Conservation (phyloP, 1,284 basidiomycete genomes). For the Puccinia novopanici region DNA sequence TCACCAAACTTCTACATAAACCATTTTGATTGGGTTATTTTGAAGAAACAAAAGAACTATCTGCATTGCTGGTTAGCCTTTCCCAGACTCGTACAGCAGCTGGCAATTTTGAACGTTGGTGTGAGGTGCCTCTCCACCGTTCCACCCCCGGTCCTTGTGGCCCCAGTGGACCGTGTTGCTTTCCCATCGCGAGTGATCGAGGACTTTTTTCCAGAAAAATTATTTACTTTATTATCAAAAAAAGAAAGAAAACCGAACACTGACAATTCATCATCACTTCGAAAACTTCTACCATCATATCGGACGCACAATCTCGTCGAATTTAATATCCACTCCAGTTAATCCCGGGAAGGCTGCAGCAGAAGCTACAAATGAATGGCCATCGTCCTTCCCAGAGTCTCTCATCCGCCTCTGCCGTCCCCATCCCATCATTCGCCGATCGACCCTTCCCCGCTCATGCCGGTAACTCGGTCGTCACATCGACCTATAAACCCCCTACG, state of each 20-base stretch:
- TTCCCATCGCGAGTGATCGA: background rate
- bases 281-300: background rate
- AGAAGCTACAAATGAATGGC: constrained; percentile 39
- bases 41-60: too few species aligned
- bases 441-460: constrained; percentile 45
- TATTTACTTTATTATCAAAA: background rate
- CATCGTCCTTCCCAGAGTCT: constrained; percentile 39
- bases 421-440: constrained; percentile 31
- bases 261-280: constrained; percentile 5
- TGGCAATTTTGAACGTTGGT: background rate
- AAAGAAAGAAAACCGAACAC: background rate
- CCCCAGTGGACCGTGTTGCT: background rate
- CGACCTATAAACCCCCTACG: constrained; percentile 46
- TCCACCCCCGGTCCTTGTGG: background rate
- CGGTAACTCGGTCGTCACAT: constrained; percentile 42
- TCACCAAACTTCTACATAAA: background rate
- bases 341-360: constrained; percentile 6
- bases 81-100: background rate
- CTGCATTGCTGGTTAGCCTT: too few species aligned
- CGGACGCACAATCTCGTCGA: background rate
- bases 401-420: constrained; percentile 10
- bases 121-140: background rate
- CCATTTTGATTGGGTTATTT: background rate
- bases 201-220: background rate
- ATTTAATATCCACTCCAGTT: background rate